Percentiles rank a stretch among this genome's conserved stretches.
These are phyloP conservation scores for Schwanniomyces vanrijiae DNA, from an alignment of 805 yeast species.

Conservation along the genomic window DNA sequence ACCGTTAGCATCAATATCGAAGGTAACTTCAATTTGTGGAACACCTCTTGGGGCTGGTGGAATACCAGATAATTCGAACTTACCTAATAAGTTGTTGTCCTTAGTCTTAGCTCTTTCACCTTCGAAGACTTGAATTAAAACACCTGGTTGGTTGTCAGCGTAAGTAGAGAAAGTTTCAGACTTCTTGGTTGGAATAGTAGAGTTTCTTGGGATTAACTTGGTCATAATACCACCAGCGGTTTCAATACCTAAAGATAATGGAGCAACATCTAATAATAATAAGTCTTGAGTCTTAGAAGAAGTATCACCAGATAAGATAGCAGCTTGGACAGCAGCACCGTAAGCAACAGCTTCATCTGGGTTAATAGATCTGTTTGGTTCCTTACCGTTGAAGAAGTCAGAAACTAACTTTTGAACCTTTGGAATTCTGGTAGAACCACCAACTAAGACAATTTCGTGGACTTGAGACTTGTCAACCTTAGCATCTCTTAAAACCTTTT, in stretches of 20 bases:
- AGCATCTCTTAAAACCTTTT: slow-evolving; percentile 49
- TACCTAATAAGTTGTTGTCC: slow-evolving; percentile 51
- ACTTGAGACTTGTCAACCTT: slow-evolving; percentile 40
- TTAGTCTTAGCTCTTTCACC: slow-evolving; percentile 54
- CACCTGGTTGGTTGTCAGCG: slow-evolving; percentile 51
- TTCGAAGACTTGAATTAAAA: slow-evolving; percentile 51
- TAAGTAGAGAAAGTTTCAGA: slow-evolving; percentile 53
- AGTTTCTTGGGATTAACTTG: slow-evolving; percentile 56
- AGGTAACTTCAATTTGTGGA: slow-evolving; percentile 50
- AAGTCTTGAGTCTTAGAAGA: slow-evolving; percentile 50
- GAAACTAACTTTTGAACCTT: slow-evolving; percentile 50
- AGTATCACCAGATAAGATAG: slow-evolving; percentile 50
- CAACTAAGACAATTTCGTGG: slow-evolving; percentile 50
- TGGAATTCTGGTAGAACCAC: slow-evolving; percentile 55
- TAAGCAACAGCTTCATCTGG: slow-evolving; percentile 54
- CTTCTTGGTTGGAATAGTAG: slow-evolving; percentile 51
- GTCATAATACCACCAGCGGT: slow-evolving; percentile 76
- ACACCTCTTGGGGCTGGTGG: slow-evolving; percentile 53
- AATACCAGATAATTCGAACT: slow-evolving; percentile 50
- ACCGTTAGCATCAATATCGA: slow-evolving; percentile 52
- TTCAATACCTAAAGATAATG: slow-evolving; percentile 51
- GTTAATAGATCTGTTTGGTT: slow-evolving; percentile 49
- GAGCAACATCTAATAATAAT: slow-evolving; percentile 50
- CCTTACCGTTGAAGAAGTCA: slow-evolving; percentile 51
- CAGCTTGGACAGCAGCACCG: slow-evolving; percentile 54